Percentiles rank a stretch among this genome's conserved stretches.
Conservation (phyloP, 2,329 filamentous ascomycete genomes). For the Alternaria brassicae region DNA sequence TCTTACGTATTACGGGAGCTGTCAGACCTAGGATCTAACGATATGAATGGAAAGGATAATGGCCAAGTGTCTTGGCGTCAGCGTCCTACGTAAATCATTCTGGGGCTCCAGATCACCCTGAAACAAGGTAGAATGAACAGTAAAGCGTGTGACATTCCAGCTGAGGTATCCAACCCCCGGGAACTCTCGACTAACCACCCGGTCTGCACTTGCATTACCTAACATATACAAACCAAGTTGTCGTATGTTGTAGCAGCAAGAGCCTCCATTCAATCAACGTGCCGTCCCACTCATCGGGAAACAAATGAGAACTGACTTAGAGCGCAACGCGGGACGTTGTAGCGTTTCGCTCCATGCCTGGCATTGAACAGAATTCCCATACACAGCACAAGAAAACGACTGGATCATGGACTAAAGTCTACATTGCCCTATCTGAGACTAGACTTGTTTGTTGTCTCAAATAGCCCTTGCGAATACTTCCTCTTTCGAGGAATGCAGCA, state of each 20-base stretch:
- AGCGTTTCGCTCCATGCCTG: background rate
- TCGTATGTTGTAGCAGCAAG: background rate
- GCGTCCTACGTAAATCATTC: background rate
- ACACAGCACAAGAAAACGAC: background rate
- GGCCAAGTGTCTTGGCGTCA: slow-evolving; percentile 1
- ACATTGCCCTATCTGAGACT: background rate
- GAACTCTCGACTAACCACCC: background rate
- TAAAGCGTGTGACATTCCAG: background rate
- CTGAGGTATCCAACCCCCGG: background rate
- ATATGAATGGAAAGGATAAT: background rate
- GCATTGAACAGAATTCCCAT: background rate
- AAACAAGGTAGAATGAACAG: background rate
- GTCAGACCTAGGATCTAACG: background rate
- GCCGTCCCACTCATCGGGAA: background rate
- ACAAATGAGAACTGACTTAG: background rate
- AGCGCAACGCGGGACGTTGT: background rate
- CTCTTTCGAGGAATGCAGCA: background rate
- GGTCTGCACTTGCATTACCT: background rate
- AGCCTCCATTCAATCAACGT: background rate
- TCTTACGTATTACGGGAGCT: background rate
- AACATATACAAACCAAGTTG: background rate
- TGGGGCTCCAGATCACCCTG: background rate
- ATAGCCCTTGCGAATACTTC: background rate
- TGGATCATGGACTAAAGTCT: background rate
- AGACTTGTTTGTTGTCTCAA: background rate